phyloP scores from a whole-genome alignment of 169 alveolate genomes.

The Hepatocystis sp. region DNA sequence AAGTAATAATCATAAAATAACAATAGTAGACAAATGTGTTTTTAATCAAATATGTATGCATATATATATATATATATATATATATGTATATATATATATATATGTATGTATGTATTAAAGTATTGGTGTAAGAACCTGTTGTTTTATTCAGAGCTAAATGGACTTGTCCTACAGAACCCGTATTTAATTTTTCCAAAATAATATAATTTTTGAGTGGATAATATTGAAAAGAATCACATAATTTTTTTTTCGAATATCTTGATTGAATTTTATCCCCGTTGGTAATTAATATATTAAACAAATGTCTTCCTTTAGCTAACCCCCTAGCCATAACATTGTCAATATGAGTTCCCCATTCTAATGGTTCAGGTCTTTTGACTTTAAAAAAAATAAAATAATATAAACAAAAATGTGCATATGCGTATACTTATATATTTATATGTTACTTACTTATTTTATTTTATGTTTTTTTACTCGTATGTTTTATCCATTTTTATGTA shows the following conservation, averaged over 20 bases:
- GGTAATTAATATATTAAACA: constrained; percentile 49
- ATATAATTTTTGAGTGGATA: constrained; percentile 79
- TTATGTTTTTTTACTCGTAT: not conserved
- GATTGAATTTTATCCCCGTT: constrained; percentile 61
- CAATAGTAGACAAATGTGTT: no score
- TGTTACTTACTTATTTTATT: not conserved
- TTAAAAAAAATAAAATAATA: not conserved
- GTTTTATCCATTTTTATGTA: not conserved
- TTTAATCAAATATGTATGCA: not conserved
- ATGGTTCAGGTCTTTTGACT: constrained; percentile 48
- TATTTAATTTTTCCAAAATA: constrained; percentile 81
- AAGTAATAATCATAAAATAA: no score
- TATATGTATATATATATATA: no score
- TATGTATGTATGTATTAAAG: no score
- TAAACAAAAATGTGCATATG: no score
- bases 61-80: no score
- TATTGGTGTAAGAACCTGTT: no score
- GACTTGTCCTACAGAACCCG: constrained; percentile 86
- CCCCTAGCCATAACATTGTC: constrained; percentile 66
- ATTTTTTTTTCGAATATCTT: constrained; percentile 66
- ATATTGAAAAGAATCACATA: constrained; percentile 76
- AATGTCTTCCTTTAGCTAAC: constrained; percentile 23
- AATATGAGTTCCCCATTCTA: constrained; percentile 74
- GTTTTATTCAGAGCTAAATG: constrained; percentile 79
- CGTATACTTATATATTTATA: no score